Evolutionary conservation across 148 eudicot species (phyloP).

Genomic region (Rhododendron williamsianum): DNA sequence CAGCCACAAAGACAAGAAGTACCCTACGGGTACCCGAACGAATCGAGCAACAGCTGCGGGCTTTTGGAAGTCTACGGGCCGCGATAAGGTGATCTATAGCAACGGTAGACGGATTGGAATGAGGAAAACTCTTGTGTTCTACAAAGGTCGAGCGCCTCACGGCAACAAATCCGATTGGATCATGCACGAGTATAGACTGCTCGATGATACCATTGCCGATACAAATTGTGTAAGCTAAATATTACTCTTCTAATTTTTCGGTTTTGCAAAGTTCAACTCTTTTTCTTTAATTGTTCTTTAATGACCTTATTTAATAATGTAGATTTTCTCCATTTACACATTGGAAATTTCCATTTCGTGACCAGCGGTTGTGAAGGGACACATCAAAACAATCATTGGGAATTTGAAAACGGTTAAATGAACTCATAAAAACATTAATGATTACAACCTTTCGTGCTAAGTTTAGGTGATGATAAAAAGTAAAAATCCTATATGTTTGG

Average conservation of each 20-base stretch:
- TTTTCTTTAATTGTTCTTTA: not conserved
- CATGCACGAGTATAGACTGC: constrained; percentile 22
- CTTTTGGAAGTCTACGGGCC: constrained; percentile 27
- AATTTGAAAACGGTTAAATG: not conserved
- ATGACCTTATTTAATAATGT: too few species aligned
- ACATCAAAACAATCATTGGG: not conserved
- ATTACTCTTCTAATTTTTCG: not conserved
- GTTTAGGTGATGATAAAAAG: too few species aligned
- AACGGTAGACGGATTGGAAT: constrained; percentile 14
- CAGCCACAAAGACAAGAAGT: constrained; percentile 32
- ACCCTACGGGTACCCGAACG: constrained; percentile 23
- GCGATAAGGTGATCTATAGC: constrained; percentile 15
- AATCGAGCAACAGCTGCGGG: constrained; percentile 22
- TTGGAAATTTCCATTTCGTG: not conserved
- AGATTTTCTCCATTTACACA: too few species aligned
- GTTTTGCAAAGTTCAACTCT: too few species aligned
- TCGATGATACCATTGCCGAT: not conserved
- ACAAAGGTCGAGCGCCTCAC: constrained; percentile 22
- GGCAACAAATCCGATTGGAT: constrained; percentile 23
- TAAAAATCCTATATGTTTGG: too few species aligned
- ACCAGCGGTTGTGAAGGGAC: not conserved
- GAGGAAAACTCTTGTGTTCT: constrained; percentile 25
- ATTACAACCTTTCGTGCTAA: too few species aligned
- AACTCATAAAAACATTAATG: too few species aligned
- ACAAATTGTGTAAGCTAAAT: not conserved